Base-by-base conservation (phyloP, 2,329 filamentous ascomycete genomes). In the Diaporthe vexans region DNA sequence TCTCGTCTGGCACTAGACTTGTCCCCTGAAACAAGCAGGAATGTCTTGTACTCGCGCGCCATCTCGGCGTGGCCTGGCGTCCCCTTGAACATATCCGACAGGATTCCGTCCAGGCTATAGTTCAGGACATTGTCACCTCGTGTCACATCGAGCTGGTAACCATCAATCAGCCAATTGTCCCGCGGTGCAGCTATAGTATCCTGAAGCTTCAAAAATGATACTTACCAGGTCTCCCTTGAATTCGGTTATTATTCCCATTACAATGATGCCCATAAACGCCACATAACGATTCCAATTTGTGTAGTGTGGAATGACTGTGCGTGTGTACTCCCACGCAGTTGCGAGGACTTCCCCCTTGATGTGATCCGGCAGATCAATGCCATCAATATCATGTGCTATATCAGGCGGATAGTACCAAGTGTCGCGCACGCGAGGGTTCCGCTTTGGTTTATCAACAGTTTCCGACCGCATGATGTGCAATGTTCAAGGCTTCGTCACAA, bases 261-360 rank as follows among this genome's bases (percentile, higher is more conserved):
- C 56, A n/a, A 58, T 58, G 33, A 58, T 58, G 15, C 56, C 33
- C 56, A 58, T 58, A n/a, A 58, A 58, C 9, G 33, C 56, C 9
- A 58, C 56, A 40, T 58, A 58, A 33, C 56, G 56, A 24, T 40
- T 37, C 56, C 56, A 58, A 17, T 58, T 58, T 33, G 56, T 58
- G 56, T 58, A 58, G 33, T 58, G 56, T 2, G 56, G 56, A 15
- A 58, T 58, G 9, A 58, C 56, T 40, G 56, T 58, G 5, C 56
- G 56, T 33, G 56, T 58, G 11, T 58, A 58, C 56, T 58, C 56
- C 56, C 56, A 58, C 2, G 56, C 56, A 3, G 56, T 58, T 29
- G 56, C 56, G 21, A 58, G 35, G 4, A 58, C 21, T 21, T 58
- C 56, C 9, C 56, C 56, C n/a, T 58, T 58, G 33, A 58, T 10